Percentiles rank a stretch among this genome's conserved stretches.
Evolutionary conservation across 2,329 filamentous ascomycete species (phyloP).

Genomic region (Curvularia hawaiiensis): DNA sequence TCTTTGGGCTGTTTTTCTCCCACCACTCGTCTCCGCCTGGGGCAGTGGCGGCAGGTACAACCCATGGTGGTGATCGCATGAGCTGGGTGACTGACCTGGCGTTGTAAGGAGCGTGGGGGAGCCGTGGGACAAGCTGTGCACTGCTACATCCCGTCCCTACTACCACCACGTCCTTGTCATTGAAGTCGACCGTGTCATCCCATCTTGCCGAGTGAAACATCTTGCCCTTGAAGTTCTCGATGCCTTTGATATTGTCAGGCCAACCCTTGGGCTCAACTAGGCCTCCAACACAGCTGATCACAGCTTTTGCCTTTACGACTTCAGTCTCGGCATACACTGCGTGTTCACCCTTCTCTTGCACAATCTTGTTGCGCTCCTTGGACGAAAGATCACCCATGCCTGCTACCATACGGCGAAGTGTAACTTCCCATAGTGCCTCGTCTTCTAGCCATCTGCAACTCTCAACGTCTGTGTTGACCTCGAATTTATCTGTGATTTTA

Average conservation of each 20-base stretch:
- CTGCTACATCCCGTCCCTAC: conserved; percentile 64
- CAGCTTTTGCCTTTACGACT: conserved; percentile 59
- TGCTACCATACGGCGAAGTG: conserved; percentile 55
- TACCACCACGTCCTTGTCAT: conserved; percentile 62
- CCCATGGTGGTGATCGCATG: conserved; percentile 64
- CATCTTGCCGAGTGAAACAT: conserved; percentile 64
- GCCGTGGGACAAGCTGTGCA: conserved; percentile 60
- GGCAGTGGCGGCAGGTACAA: conserved; percentile 50
- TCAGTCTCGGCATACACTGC: conserved; percentile 59
- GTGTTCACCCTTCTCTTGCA: conserved; percentile 50
- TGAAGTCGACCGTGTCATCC: conserved; percentile 59
- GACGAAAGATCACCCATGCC: conserved; percentile 60
- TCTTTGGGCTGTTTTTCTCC: conserved; percentile 53
- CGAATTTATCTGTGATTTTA: conserved; percentile 61
- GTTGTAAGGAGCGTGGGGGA: conserved; percentile 54
- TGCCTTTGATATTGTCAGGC: conserved; percentile 58
- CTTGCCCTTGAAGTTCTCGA: conserved; percentile 60
- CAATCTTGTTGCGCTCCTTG: conserved; percentile 53
- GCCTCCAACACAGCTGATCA: conserved; percentile 61
- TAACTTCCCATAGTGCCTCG: conserved; percentile 62
- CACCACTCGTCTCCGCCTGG: conserved; percentile 51
- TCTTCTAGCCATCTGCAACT: conserved; percentile 58
- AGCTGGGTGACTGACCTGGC: conserved; percentile 64
- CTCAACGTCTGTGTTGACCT: conserved; percentile 63
- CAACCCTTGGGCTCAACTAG: conserved; percentile 60